phyloP scores from a whole-genome alignment of 805 yeast genomes.

The Saccharomycopsis vini region DNA sequence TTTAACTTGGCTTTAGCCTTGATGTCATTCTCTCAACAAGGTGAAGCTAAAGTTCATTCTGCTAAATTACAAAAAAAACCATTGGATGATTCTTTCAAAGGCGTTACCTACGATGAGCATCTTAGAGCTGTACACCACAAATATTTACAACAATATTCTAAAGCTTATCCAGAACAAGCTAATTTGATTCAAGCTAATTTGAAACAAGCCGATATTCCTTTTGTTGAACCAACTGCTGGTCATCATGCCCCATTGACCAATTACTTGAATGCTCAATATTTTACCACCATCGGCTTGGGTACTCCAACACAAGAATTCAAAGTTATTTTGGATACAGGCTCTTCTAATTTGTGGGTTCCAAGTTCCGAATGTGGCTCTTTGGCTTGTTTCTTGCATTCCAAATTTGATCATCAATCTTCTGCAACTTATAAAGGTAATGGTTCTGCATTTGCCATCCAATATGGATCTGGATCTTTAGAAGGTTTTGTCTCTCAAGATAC shows the following conservation, averaged over 20 bases:
- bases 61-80: conserved; percentile 54
- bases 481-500: conserved; percentile 89
- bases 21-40: conserved; percentile 20
- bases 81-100: conserved; percentile 45
- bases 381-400: conserved; percentile 90
- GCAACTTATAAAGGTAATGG: conserved; percentile 83
- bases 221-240: conserved; percentile 22
- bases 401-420: conserved; percentile 80
- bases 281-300: conserved; percentile 82
- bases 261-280: conserved; percentile 94
- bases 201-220: conserved; percentile 19
- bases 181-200: neutral
- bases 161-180: conserved; percentile 31
- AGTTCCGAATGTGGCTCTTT: conserved; percentile 65
- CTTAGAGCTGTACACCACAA: conserved; percentile 51
- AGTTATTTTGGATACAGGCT: conserved; percentile 65
- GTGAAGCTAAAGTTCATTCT: conserved; percentile 43
- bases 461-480: conserved; percentile 88
- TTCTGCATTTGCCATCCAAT: conserved; percentile 71
- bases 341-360: conserved; percentile 41
- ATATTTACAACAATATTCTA: conserved; percentile 44
- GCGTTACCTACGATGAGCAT: conserved; percentile 42
- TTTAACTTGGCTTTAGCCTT: conserved; percentile 13
- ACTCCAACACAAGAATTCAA: conserved; percentile 91
- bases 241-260: conserved; percentile 84